A percentile compares a stretch with the other conserved stretches of the same genome.
Evolutionary conservation across 1,284 basidiomycete genomes (phyloP).

Genomic region (Hymenochaete sp.): DNA sequence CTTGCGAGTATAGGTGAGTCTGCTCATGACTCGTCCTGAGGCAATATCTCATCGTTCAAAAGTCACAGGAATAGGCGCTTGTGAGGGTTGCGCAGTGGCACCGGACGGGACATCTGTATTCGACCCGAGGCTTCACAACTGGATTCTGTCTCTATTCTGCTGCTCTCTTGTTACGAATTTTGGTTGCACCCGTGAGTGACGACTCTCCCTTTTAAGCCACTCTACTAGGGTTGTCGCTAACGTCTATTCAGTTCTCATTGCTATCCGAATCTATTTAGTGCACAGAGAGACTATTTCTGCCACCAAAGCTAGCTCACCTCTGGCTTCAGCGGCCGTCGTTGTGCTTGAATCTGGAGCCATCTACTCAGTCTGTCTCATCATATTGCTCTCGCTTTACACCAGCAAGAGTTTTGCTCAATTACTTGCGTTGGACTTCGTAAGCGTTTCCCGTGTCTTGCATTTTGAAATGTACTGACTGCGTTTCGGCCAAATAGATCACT

Average conservation of each 20-base stretch:
- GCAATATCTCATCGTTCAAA: no score
- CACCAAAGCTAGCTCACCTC: not conserved
- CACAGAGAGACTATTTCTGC: slow-evolving; percentile 3
- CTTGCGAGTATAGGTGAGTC: slow-evolving; percentile 8
- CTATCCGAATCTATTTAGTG: slow-evolving; percentile 6
- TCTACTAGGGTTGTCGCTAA: no score
- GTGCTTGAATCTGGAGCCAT: slow-evolving; percentile 18
- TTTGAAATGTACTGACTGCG: no score
- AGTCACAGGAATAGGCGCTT: slow-evolving; percentile 14
- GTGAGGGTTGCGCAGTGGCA: slow-evolving; percentile 6
- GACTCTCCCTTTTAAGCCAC: no score
- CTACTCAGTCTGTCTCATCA: slow-evolving; percentile 17
- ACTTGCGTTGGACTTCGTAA: slow-evolving; percentile 1
- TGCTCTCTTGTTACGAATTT: slow-evolving; percentile 16
- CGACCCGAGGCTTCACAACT: slow-evolving; percentile 11
- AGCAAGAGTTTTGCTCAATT: slow-evolving; percentile 12
- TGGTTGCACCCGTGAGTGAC: no score
- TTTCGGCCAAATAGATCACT: no score
- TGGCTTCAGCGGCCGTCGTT: slow-evolving; percentile 15
- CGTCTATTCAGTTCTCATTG: slow-evolving; percentile 14
- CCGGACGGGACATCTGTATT: slow-evolving; percentile 7
- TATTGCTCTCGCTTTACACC: slow-evolving; percentile 15
- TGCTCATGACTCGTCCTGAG: no score
- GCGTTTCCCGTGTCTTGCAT: no score
- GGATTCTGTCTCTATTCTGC: slow-evolving; percentile 16